Percentiles rank a stretch among this genome's conserved stretches.
Conservation (phyloP, 805 yeast genomes). For the Torulaspora gathmanii region DNA sequence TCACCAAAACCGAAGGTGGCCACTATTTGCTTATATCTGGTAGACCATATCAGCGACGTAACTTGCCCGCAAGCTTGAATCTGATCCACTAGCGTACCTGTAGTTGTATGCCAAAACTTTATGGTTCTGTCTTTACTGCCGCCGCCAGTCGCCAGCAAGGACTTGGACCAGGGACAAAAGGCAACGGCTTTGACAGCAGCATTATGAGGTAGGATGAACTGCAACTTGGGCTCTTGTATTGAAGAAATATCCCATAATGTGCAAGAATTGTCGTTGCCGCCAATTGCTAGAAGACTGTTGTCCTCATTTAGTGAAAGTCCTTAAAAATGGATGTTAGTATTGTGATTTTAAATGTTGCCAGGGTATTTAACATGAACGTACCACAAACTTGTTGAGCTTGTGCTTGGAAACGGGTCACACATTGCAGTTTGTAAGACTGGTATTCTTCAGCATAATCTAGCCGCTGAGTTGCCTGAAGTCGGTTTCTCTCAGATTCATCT, state of each 20-base stretch:
- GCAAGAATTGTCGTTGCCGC: slow-evolving; percentile 80
- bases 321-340: slow-evolving; percentile 15
- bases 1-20: slow-evolving; percentile 82
- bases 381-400: slow-evolving; percentile 63
- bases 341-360: background rate
- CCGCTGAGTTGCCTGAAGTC: background rate
- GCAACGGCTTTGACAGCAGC: slow-evolving; percentile 91
- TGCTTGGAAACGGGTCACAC: slow-evolving; percentile 38
- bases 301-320: slow-evolving; percentile 58
- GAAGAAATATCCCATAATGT: slow-evolving; percentile 65
- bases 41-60: slow-evolving; percentile 77
- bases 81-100: slow-evolving; percentile 66
- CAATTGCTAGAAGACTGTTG: slow-evolving; percentile 60
- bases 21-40: slow-evolving; percentile 53
- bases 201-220: slow-evolving; percentile 54
- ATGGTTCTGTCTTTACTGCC: slow-evolving; percentile 79
- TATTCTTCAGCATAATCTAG: background rate
- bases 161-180: slow-evolving; percentile 85
- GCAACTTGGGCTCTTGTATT: slow-evolving; percentile 40
- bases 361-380: slow-evolving; percentile 14
- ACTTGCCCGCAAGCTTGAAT: slow-evolving; percentile 64
- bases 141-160: slow-evolving; percentile 83
- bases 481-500: background rate
- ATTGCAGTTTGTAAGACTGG: slow-evolving; percentile 13
- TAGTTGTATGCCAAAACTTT: slow-evolving; percentile 77